phyloP scores from a whole-genome alignment of 305 asterid species.

The Coffea humblotiana region DNA sequence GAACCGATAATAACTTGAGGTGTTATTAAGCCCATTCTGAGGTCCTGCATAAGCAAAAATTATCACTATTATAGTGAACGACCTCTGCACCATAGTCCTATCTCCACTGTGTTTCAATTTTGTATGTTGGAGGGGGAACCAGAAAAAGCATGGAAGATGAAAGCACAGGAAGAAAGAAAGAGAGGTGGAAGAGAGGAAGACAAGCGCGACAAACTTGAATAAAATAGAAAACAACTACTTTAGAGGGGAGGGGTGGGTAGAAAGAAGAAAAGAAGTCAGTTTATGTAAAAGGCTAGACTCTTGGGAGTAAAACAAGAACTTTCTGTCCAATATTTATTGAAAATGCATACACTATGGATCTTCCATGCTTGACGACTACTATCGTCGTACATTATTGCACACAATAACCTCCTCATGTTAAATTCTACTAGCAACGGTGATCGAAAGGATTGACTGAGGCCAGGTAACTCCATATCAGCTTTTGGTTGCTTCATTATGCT shows the following conservation, averaged over 20 bases:
- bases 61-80: background rate
- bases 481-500: background rate
- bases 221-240: background rate
- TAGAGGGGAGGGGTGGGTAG: background rate
- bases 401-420: background rate
- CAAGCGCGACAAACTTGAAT: background rate
- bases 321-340: background rate
- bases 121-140: background rate
- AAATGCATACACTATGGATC: background rate
- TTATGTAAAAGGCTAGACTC: background rate
- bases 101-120: background rate
- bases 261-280: background rate
- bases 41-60: constrained; percentile 23
- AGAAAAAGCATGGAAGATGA: background rate
- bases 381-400: background rate
- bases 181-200: background rate
- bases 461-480: background rate
- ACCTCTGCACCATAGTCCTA: background rate
- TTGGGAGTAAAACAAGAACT: constrained; percentile 4
- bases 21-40: constrained; percentile 18
- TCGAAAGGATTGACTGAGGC: background rate
- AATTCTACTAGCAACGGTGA: background rate
- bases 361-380: background rate
- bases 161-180: background rate
- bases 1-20: constrained; percentile 6